phyloP scores from a whole-genome alignment of 192 early-diverging fungal species.

The Backusella mclennaniae region DNA sequence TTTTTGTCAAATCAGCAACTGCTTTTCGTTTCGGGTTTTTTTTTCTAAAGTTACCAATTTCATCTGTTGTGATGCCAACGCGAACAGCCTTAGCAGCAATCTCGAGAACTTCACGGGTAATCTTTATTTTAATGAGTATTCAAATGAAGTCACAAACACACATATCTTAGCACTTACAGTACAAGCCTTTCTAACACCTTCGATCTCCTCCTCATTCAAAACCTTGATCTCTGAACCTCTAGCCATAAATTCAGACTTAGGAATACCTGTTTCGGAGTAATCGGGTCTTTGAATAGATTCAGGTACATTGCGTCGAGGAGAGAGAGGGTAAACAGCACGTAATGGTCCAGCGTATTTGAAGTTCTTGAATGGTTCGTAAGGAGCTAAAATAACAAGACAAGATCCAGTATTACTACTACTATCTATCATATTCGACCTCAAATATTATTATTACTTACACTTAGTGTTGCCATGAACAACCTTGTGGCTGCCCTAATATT shows the following conservation, averaged over 20 bases:
- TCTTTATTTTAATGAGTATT: slow-evolving; percentile 39
- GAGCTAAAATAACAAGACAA: slow-evolving; percentile 1
- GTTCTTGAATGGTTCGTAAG: slow-evolving; percentile 58
- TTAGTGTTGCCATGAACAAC: slow-evolving; percentile 10
- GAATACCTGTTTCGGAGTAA: slow-evolving; percentile 51
- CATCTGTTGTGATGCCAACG: slow-evolving; percentile 90
- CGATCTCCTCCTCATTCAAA: slow-evolving; percentile 70
- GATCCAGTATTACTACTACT: background rate
- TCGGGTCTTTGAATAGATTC: slow-evolving; percentile 56
- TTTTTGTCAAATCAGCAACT: background rate
- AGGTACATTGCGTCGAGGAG: slow-evolving; percentile 66
- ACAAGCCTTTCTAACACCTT: slow-evolving; percentile 78
- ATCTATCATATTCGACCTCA: background rate
- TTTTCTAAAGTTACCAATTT: slow-evolving; percentile 55
- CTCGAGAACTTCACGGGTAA: slow-evolving; percentile 90
- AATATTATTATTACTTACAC: background rate
- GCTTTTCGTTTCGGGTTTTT: background rate
- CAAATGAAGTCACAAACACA: background rate
- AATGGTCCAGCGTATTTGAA: slow-evolving; percentile 66
- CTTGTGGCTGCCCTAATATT: slow-evolving; percentile 13
- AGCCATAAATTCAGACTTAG: slow-evolving; percentile 72
- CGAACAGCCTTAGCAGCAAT: slow-evolving; percentile 75
- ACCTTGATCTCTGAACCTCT: slow-evolving; percentile 68
- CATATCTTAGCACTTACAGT: slow-evolving; percentile 40
- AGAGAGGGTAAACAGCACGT: slow-evolving; percentile 75